These are phyloP conservation scores for Anthoceros angustus DNA, from an alignment of 225 moss, liverwort and hornwort genomes.

Conservation along the genomic window DNA sequence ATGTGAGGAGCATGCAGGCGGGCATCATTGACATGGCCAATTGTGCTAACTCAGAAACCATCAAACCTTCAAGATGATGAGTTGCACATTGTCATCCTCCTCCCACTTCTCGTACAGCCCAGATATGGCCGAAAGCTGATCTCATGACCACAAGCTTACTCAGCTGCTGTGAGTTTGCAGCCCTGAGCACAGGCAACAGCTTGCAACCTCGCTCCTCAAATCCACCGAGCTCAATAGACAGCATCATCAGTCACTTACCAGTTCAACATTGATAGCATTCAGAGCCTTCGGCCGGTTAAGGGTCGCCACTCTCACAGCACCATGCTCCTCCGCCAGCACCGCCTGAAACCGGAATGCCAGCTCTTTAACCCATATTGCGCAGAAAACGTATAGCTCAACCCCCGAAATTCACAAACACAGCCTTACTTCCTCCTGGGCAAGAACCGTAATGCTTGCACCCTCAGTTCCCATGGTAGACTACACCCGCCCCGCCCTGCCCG, in stretches of 20 bases:
- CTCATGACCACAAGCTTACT: conserved; percentile 18
- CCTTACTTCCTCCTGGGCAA: too few relatives aligned
- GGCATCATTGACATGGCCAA: not conserved
- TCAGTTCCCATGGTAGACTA: too few relatives aligned
- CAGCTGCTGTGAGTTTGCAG: not conserved
- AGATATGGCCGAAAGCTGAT: conserved; percentile 9
- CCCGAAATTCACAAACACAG: too few relatives aligned
- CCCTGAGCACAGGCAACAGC: not conserved
- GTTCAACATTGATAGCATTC: conserved; percentile 56
- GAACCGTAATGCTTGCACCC: too few relatives aligned
- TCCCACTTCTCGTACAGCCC: conserved; percentile 50
- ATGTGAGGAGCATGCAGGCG: not conserved
- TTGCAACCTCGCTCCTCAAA: not conserved
- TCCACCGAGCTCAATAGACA: not conserved
- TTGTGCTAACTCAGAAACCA: not conserved
- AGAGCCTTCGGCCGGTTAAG: conserved; percentile 71
- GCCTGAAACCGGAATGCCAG: not conserved
- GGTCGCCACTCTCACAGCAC: conserved; percentile 37
- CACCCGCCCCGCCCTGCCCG: too few relatives aligned
- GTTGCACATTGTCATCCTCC: conserved; percentile 33
- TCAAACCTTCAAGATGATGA: conserved; percentile 69
- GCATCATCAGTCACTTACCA: conserved; percentile 27
- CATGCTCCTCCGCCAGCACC: conserved; percentile 42
- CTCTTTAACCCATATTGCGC: too few relatives aligned
- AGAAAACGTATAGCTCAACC: too few relatives aligned